A percentile compares a stretch with the other conserved stretches of the same genome.
Evolutionary conservation across 768 basidiomycete species (phyloP).

Genomic region (Boletus tomentosulus): DNA sequence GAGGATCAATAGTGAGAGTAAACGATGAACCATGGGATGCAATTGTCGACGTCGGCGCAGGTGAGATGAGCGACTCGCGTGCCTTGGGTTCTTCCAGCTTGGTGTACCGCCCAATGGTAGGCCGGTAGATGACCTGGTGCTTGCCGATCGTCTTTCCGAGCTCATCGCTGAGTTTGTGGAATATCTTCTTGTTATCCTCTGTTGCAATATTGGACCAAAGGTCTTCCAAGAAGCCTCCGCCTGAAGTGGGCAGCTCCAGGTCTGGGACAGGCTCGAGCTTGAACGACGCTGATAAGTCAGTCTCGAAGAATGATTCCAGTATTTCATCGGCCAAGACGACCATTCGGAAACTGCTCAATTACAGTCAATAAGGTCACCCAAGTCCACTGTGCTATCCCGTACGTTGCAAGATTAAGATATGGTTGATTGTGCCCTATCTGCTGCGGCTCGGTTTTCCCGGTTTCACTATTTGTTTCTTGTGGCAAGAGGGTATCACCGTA

Average conservation of each 20-base stretch:
- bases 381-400: slow-evolving; percentile 19
- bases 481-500: slow-evolving; percentile 93
- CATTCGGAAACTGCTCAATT: slow-evolving; percentile 83
- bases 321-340: slow-evolving; percentile 96
- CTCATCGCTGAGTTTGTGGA: slow-evolving; percentile 91
- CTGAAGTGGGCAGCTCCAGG: slow-evolving; percentile 56
- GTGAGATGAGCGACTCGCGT: slow-evolving; percentile 80
- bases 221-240: slow-evolving; percentile 69
- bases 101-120: slow-evolving; percentile 84
- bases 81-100: slow-evolving; percentile 84
- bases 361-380: slow-evolving; percentile 8
- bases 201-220: slow-evolving; percentile 88
- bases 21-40: slow-evolving; percentile 39
- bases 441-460: slow-evolving; percentile 40
- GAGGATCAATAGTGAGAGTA: slow-evolving; percentile 48
- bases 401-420: slow-evolving; percentile 90
- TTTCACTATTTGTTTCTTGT: slow-evolving; percentile 28
- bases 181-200: slow-evolving; percentile 88
- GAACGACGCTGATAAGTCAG: slow-evolving; percentile 87
- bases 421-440: slow-evolving; percentile 74
- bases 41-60: slow-evolving; percentile 54
- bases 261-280: slow-evolving; percentile 68
- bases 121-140: slow-evolving; percentile 78
- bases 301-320: slow-evolving; percentile 94
- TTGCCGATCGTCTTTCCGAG: slow-evolving; percentile 92